These are phyloP conservation scores for Trichoderma breve DNA, from an alignment of 2,329 filamentous ascomycete genomes.

Conservation along the genomic window DNA sequence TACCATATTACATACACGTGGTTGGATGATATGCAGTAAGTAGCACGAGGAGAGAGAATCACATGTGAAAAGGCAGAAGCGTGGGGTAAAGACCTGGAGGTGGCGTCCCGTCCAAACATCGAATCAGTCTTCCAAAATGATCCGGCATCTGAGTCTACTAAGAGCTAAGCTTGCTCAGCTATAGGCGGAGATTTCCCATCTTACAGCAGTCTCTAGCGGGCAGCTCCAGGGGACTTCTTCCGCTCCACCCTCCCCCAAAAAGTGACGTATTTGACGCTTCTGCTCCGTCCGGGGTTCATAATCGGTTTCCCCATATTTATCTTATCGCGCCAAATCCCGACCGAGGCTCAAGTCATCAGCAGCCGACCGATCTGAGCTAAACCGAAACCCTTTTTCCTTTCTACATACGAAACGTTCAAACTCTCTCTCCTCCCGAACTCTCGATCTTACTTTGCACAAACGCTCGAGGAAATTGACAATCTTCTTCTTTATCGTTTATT, in stretches of 20 bases:
- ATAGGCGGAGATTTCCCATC: neutral
- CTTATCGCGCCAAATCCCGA: neutral
- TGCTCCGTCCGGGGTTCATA: neutral
- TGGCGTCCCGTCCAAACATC: neutral
- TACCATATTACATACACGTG: neutral
- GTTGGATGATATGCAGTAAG: neutral
- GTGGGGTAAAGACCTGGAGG: neutral
- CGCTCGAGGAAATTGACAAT: no score
- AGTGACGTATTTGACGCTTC: neutral
- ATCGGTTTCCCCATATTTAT: neutral
- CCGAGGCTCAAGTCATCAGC: constrained; percentile 13
- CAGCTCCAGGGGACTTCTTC: neutral
- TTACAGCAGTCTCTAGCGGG: neutral
- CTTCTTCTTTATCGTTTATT: no score
- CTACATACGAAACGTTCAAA: neutral
- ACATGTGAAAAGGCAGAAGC: neutral
- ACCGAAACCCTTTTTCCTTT: neutral
- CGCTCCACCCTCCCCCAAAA: neutral
- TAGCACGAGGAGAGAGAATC: neutral
- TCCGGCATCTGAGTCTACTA: neutral
- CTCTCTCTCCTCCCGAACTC: neutral
- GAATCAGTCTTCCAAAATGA: neutral
- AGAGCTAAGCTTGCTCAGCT: neutral
- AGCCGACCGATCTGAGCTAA: neutral
- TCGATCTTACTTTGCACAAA: neutral